phyloP scores from a whole-genome alignment of 192 early-diverging fungal species.

The Coemansia sp. region DNA sequence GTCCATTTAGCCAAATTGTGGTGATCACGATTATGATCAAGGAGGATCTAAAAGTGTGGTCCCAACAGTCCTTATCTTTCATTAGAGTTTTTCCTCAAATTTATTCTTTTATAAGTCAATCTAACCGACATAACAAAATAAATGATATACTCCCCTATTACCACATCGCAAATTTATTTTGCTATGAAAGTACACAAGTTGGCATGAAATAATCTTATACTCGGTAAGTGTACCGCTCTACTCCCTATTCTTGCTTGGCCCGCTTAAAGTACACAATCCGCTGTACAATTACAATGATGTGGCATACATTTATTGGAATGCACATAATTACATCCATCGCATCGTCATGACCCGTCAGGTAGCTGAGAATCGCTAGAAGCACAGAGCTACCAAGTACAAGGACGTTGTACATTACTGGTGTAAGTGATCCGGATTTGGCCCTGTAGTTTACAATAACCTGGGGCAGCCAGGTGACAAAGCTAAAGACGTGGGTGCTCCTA shows the following conservation, averaged over 20 bases:
- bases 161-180: too few species aligned
- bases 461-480: constrained; percentile 13
- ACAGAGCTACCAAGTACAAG: background rate
- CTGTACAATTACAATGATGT: constrained; percentile 6
- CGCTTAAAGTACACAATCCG: constrained; percentile 9
- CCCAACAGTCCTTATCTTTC: too few species aligned
- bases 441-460: constrained; percentile 14
- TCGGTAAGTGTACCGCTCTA: background rate
- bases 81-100: too few species aligned
- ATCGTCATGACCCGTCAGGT: background rate
- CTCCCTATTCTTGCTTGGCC: background rate
- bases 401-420: constrained; percentile 1
- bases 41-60: too few species aligned
- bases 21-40: too few species aligned
- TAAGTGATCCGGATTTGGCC: constrained; percentile 4
- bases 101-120: too few species aligned
- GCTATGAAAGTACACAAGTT: background rate
- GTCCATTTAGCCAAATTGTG: too few species aligned
- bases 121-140: too few species aligned
- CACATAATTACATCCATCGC: background rate
- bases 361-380: background rate
- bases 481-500: background rate
- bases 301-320: background rate
- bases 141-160: too few species aligned
- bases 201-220: background rate